phyloP scores from a whole-genome alignment of 148 eudicot species.

The Agrostemma githago region DNA sequence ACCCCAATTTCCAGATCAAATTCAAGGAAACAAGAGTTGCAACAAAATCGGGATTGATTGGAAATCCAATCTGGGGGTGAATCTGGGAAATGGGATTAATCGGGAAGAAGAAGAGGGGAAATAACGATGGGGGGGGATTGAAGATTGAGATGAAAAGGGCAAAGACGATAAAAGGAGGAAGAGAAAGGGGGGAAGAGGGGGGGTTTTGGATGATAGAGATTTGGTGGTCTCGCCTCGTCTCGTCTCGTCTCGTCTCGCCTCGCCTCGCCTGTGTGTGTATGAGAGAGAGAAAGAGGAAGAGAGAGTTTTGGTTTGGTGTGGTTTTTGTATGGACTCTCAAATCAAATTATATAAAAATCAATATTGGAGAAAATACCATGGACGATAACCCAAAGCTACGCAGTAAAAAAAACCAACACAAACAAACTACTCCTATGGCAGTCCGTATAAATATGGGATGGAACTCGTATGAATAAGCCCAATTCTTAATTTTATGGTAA shows the following conservation, averaged over 20 bases:
- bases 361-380: slow-evolving; percentile 5
- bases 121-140: slow-evolving; percentile 4
- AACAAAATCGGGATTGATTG: slow-evolving; percentile 7
- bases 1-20: neutral
- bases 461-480: too few relatives aligned
- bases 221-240: slow-evolving; percentile 22
- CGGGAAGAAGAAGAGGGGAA: neutral
- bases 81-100: slow-evolving; percentile 17
- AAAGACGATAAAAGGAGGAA: neutral
- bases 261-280: neutral
- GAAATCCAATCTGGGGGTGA: neutral
- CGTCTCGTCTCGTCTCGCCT: neutral
- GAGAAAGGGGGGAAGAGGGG: slow-evolving; percentile 25
- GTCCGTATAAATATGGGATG: too few relatives aligned
- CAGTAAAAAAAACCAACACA: slow-evolving; percentile 25
- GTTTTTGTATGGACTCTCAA: slow-evolving; percentile 16
- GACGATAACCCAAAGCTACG: slow-evolving; percentile 3
- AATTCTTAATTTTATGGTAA: too few relatives aligned
- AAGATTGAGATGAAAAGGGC: slow-evolving; percentile 5
- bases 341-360: slow-evolving; percentile 6
- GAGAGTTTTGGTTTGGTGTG: neutral
- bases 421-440: neutral
- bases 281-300: neutral
- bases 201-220: slow-evolving; percentile 67
- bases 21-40: neutral